Percentiles rank a stretch among this genome's conserved stretches.
phyloP scores from a whole-genome alignment of 176 grass and related monocot genomes.

The Eleusine coracana region DNA sequence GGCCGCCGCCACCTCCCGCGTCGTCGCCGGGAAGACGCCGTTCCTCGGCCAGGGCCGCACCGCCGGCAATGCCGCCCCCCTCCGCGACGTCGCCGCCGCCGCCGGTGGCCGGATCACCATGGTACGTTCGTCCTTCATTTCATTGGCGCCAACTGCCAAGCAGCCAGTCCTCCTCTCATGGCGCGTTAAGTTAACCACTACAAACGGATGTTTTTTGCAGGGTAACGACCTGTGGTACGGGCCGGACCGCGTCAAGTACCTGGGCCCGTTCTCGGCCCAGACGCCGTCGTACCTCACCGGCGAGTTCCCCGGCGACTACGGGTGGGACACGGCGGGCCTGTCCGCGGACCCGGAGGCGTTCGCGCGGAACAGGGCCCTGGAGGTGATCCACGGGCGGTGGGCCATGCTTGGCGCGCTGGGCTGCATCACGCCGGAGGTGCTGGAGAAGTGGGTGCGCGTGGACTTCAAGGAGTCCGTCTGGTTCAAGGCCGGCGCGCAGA shows the following conservation, averaged over 20 bases:
- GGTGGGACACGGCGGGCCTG: slow-evolving; percentile 92
- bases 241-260: slow-evolving; percentile 82
- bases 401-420: slow-evolving; percentile 92
- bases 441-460: slow-evolving; percentile 88
- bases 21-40: slow-evolving; percentile 47
- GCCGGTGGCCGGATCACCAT: slow-evolving; percentile 73
- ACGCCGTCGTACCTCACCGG: slow-evolving; percentile 88
- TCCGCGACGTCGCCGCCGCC: slow-evolving; percentile 59
- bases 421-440: slow-evolving; percentile 89
- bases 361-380: slow-evolving; percentile 83
- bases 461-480: slow-evolving; percentile 96
- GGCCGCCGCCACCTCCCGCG: slow-evolving; percentile 64
- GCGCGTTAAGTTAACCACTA: too few species aligned
- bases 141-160: too few species aligned
- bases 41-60: slow-evolving; percentile 76
- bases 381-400: slow-evolving; percentile 97
- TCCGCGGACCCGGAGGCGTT: slow-evolving; percentile 96
- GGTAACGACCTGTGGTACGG: slow-evolving; percentile 91
- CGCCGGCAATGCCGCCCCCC: slow-evolving; percentile 40
- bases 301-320: slow-evolving; percentile 95
- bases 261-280: slow-evolving; percentile 92
- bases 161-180: too few species aligned
- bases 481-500: slow-evolving; percentile 98
- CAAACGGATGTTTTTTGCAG: slow-evolving; percentile 24
- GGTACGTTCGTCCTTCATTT: slow-evolving; percentile 45